A percentile compares a stretch with the other conserved stretches of the same genome.
phyloP scores from a whole-genome alignment of 306 rosid genomes.

The Phaseolus lunatus region DNA sequence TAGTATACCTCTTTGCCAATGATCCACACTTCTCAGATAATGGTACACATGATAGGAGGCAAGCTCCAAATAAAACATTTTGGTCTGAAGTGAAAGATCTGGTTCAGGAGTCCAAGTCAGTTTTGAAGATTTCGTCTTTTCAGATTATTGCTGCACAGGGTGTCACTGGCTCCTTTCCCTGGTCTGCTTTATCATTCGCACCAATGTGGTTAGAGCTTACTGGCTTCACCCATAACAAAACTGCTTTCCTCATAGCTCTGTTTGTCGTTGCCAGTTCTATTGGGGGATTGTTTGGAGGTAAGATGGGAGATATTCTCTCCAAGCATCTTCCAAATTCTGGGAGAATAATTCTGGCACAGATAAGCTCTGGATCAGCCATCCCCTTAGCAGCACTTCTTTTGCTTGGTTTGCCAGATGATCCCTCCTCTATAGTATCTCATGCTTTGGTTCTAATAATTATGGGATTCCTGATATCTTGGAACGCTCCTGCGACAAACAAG shows the following conservation, averaged over 20 bases:
- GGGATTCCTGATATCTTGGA: constrained; percentile 91
- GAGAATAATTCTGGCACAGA: constrained; percentile 86
- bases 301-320: constrained; percentile 85
- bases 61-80: constrained; percentile 54
- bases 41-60: constrained; percentile 42
- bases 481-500: constrained; percentile 93
- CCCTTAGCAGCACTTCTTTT: constrained; percentile 87
- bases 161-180: constrained; percentile 91
- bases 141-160: constrained; percentile 96
- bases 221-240: constrained; percentile 81
- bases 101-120: constrained; percentile 71
- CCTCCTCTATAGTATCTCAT: constrained; percentile 60
- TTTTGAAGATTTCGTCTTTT: constrained; percentile 76
- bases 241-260: constrained; percentile 79
- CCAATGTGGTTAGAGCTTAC: constrained; percentile 97
- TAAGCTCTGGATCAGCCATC: constrained; percentile 88
- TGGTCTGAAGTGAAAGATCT: constrained; percentile 71
- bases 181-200: constrained; percentile 90
- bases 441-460: constrained; percentile 68
- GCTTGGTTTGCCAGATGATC: constrained; percentile 66
- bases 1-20: constrained; percentile 71
- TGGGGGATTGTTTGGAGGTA: constrained; percentile 94
- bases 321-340: constrained; percentile 76
- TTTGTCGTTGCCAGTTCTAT: constrained; percentile 77
- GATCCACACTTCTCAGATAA: constrained; percentile 76